Conservation (phyloP, 768 basidiomycete genomes). For the Lactarius sp. region DNA sequence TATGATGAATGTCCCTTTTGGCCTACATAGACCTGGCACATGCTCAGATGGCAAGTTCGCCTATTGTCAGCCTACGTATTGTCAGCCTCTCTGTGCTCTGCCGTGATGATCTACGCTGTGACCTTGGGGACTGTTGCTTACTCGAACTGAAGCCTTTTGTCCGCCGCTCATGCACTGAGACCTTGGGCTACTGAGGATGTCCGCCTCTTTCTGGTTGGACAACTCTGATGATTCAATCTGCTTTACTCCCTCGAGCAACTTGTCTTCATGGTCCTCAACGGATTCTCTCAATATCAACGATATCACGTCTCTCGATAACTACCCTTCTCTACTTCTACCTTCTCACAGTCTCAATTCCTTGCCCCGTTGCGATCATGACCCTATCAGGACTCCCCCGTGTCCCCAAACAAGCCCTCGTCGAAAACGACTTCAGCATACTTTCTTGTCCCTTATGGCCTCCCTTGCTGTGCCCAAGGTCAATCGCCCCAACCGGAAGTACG, state of each 20-base stretch:
- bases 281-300: slow-evolving; percentile 22
- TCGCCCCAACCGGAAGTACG: slow-evolving; percentile 8
- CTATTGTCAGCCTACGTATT: slow-evolving; percentile 9
- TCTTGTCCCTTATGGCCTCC: slow-evolving; percentile 22
- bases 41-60: background rate
- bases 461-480: slow-evolving; percentile 19
- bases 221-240: slow-evolving; percentile 23
- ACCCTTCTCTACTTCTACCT: slow-evolving; percentile 22
- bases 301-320: slow-evolving; percentile 15
- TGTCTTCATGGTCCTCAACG: slow-evolving; percentile 14
- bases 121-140: background rate
- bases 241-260: slow-evolving; percentile 19
- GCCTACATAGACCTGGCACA: background rate
- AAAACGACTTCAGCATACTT: background rate
- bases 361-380: slow-evolving; percentile 8
- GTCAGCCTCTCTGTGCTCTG: background rate
- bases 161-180: slow-evolving; percentile 17
- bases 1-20: background rate
- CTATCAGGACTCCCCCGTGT: slow-evolving; percentile 11
- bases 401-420: slow-evolving; percentile 3
- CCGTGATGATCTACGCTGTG: background rate
- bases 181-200: slow-evolving; percentile 16
- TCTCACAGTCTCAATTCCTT: slow-evolving; percentile 21
- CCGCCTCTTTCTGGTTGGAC: slow-evolving; percentile 25
- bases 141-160: slow-evolving; percentile 1